Base-by-base conservation (phyloP, 768 basidiomycete species). In the Russula emetica region DNA sequence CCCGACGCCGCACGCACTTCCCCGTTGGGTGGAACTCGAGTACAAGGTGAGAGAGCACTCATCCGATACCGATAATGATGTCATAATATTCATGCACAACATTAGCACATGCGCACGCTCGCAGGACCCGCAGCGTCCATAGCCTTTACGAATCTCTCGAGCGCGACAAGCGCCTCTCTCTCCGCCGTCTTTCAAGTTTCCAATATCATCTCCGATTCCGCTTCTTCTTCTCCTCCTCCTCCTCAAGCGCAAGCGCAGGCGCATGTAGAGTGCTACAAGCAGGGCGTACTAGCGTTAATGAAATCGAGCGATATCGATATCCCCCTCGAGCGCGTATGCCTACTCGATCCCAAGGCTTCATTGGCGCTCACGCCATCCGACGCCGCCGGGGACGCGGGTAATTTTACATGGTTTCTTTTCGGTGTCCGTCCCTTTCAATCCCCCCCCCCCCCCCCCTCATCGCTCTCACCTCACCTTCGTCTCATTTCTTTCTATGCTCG, bases 311-410 rank as follows among this genome's bases (percentile, higher is more conserved):
- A 73, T 69, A 60, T 81, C 62, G 44, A 73, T 69, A 59, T 81
- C 62, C 59, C 78, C 0, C 72, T 86, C 5, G 79, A 84, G 0
- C 81, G 81, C 69, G 89, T 97, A 11, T 99, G 97, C 71, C 77
- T 99, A 18, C 82, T 99, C n/a, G 97, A 99, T 72, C 97, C 97
- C 1, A 90, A 87, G 71, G 94, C 94, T 0, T 78, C 84, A 58
- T 74, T 77, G 58, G 81, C 76, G 60, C 79, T 98, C 13, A 75
- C 82, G 0, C 93, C 94, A 0, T 83, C 83, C 57, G 96, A 98
- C 70, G 87, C 83, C 57, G 96, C 98, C 70, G 87, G 85, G 1
- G 53, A 45, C 61, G 84, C 44, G 18, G 36, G 84, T 30, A 71
- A 76, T 34, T 98, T 97, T 70, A 81, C 86, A 34, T 91, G 87